These are phyloP conservation scores for Scytalidium sp. DNA, from an alignment of 2,329 filamentous ascomycete species.

Conservation along the genomic window DNA sequence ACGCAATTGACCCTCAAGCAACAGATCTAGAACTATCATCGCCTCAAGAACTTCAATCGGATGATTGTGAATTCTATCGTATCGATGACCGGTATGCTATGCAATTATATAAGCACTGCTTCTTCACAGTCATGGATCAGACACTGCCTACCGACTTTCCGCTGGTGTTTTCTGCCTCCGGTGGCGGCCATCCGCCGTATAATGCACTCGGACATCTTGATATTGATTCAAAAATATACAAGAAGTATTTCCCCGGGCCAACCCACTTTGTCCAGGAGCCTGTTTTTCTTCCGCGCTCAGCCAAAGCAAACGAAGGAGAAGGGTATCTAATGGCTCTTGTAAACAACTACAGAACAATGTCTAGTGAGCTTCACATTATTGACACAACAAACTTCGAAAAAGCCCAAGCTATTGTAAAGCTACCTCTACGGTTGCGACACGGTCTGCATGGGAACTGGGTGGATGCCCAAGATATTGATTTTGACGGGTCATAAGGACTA, in stretches of 20 bases:
- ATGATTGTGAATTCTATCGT: conserved; percentile 22
- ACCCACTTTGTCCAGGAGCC: conserved; percentile 21
- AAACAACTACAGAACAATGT: conserved; percentile 18
- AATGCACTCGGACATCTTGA: conserved; percentile 6
- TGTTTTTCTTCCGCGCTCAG: conserved; percentile 19
- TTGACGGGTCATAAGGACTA: no score
- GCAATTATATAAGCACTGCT: conserved; percentile 43
- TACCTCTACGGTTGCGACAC: conserved; percentile 26
- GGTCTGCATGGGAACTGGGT: conserved; percentile 32
- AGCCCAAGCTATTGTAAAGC: neutral
- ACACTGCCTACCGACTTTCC: conserved; percentile 17
- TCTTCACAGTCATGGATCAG: conserved; percentile 34
- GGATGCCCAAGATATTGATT: conserved; percentile 2
- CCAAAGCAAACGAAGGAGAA: conserved; percentile 22
- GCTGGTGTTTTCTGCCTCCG: conserved; percentile 1
- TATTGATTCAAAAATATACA: neutral
- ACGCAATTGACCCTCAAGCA: conserved; percentile 21
- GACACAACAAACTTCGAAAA: conserved; percentile 7
- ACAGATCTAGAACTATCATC: conserved; percentile 10
- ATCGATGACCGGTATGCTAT: conserved; percentile 33
- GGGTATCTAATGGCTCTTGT: conserved; percentile 25
- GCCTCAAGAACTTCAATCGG: conserved; percentile 34
- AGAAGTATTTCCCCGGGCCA: conserved; percentile 18
- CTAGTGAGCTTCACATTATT: conserved; percentile 8
- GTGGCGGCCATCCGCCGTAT: conserved; percentile 6